Conservation (phyloP, 257 asterid genomes). For the Solanum boliviense region DNA sequence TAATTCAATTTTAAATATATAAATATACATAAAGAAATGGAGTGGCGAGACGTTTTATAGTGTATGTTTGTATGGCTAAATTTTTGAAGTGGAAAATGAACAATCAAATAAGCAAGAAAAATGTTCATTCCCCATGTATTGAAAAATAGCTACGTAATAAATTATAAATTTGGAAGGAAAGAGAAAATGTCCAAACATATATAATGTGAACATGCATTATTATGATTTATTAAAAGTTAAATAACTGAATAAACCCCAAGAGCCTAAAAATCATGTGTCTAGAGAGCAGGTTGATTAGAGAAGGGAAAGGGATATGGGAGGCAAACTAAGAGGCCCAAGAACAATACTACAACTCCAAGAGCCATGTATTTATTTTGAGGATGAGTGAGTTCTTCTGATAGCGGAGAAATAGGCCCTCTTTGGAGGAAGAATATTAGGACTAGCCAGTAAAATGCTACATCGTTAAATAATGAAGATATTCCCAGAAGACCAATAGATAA, state of each 20-base stretch:
- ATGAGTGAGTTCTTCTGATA: constrained; percentile 73
- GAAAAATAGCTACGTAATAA: background rate
- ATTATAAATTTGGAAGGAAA: background rate
- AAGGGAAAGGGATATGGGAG: constrained; percentile 89
- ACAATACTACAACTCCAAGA: constrained; percentile 54
- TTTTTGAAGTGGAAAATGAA: background rate
- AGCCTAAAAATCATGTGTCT: background rate
- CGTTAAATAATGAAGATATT: constrained; percentile 57
- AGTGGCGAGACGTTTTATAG: background rate
- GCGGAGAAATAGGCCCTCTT: constrained; percentile 90
- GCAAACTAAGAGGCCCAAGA: constrained; percentile 69
- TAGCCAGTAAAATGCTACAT: constrained; percentile 91
- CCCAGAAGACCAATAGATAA: constrained; percentile 78
- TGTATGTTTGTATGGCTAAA: background rate
- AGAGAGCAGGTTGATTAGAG: constrained; percentile 25
- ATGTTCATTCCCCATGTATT: background rate
- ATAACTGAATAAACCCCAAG: background rate
- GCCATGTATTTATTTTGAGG: constrained; percentile 50
- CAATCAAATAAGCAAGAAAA: background rate
- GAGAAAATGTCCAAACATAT: background rate
- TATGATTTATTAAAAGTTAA: background rate
- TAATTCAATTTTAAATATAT: too few species aligned
- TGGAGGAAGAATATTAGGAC: constrained; percentile 86
- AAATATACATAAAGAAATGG: background rate
- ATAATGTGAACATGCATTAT: background rate